Evolutionary conservation across 805 yeast species (phyloP).

Genomic region (Metschnikowia lochheadii): DNA sequence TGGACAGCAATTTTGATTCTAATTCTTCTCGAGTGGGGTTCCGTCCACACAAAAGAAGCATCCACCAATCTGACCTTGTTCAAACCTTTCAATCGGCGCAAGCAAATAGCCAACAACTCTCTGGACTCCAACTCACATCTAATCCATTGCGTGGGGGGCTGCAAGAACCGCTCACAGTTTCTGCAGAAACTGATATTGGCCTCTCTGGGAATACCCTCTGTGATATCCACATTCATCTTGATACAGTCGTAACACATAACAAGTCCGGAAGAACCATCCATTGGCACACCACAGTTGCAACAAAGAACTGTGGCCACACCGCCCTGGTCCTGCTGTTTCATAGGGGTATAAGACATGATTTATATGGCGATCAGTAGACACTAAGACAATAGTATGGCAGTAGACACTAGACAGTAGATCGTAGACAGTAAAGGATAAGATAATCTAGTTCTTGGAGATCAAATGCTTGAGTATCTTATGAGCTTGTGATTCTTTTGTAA

Average conservation of each 20-base stretch:
- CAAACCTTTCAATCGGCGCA: constrained; percentile 83
- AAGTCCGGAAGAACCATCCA: constrained; percentile 90
- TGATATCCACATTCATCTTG: constrained; percentile 86
- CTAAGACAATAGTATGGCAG: no score
- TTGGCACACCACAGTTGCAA: constrained; percentile 97
- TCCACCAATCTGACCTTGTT: constrained; percentile 82
- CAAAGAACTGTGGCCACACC: constrained; percentile 83
- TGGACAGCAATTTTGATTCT: constrained; percentile 89
- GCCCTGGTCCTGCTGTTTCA: constrained; percentile 13
- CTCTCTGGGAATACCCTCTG: constrained; percentile 89
- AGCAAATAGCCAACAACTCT: constrained; percentile 85
- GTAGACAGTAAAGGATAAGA: no score
- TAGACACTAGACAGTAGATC: no score
- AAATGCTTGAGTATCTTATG: background rate
- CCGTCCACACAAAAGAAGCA: constrained; percentile 97
- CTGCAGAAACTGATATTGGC: constrained; percentile 91
- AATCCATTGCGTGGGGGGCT: constrained; percentile 94
- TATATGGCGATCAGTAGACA: background rate
- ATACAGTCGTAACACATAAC: constrained; percentile 98
- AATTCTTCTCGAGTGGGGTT: constrained; percentile 95
- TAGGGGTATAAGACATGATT: constrained; percentile 19
- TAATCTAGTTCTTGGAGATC: no score
- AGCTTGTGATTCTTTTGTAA: background rate
- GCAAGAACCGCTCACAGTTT: constrained; percentile 93
- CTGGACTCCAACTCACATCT: constrained; percentile 86